Base-by-base conservation (phyloP, 164 flowering plant species). In the Paratinospora sagittata region DNA sequence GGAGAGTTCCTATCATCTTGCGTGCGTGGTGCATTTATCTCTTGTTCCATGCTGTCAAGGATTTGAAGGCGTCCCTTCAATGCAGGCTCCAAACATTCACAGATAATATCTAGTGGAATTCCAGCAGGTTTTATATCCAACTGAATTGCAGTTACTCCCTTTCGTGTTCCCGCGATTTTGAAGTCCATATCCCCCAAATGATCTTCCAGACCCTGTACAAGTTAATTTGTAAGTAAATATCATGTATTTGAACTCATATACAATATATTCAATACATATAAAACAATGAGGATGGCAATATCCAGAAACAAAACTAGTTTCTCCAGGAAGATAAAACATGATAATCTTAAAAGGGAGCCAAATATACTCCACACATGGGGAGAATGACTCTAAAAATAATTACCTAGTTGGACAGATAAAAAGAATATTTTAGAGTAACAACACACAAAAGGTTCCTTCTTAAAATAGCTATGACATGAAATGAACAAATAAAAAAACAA, bases 131-230 rank as follows among this genome's bases (percentile, higher is more conserved):
- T 95, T 75, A 95, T 95, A 81, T 95, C 99, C 80, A 95, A 80
- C 84, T 95, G 99, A 81, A 91, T 90, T 34, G 97, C 90, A 7
- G 97, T 92, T 71, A 95, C 65, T 73, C 98, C 97, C 66, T 88
- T 88, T 30, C 93, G 82, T 49, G 98, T 95, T 71, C 99, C 98
- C 37, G 98, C 96, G 85, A 95, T 86, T 81, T 95, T 95, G 80
- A 95, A 95, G 81, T 95, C 99, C 90, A 95, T 95, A 76, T 95
- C 99, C 36, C 99, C 99, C 33, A 95, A 71, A 84, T 95, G 99
- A 88, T 95, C 98, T 86, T 95, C 99, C 77, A 95, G 79, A 41
- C 99, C 99, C 99, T 95, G 73, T 4, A 81, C 21, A 81, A 19
- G 23, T 65, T 55, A n/a, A 76, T 47, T 6, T 57, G 41, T 8